Percentiles rank a stretch among this genome's conserved stretches.
phyloP scores from a whole-genome alignment of 108 stramenopile genomes.

The Nitzschia palea region DNA sequence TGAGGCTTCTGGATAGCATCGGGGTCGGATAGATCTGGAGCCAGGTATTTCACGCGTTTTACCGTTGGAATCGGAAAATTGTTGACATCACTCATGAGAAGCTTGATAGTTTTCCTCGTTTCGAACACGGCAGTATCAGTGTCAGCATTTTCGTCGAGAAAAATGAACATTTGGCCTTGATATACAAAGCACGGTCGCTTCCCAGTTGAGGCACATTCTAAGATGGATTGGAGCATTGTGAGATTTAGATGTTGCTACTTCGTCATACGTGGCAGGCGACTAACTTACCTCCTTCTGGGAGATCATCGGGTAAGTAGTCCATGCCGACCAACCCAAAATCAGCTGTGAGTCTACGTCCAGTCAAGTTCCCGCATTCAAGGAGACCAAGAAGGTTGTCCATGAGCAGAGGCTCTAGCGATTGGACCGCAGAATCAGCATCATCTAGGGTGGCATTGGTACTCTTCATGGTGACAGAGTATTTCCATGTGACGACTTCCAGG shows the following conservation, averaged over 20 bases:
- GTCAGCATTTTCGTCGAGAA: constrained; percentile 13
- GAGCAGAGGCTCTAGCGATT: background rate
- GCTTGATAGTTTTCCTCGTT: constrained; percentile 10
- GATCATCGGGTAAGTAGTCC: constrained; percentile 27
- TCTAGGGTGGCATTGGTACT: background rate
- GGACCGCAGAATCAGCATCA: constrained; percentile 2
- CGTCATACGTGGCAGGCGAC: too few species aligned
- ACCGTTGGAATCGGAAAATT: background rate
- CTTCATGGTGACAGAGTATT: constrained; percentile 22
- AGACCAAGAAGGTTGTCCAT: background rate
- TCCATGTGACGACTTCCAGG: constrained; percentile 13
- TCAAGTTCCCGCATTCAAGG: background rate
- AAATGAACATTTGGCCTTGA: constrained; percentile 23
- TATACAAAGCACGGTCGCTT: constrained; percentile 6
- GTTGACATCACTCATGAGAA: constrained; percentile 3
- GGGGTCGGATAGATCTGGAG: constrained; percentile 6
- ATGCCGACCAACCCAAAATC: constrained; percentile 27
- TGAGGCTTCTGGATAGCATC: background rate
- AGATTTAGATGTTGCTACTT: background rate
- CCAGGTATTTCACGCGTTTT: constrained; percentile 1
- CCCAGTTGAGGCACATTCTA: background rate
- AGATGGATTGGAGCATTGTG: background rate
- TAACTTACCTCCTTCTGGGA: constrained; percentile 16
- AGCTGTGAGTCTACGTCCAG: background rate
- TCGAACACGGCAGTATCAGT: constrained; percentile 10